Conservation (phyloP, 192 early-diverging fungal genomes). For the Diversispora eburnea region DNA sequence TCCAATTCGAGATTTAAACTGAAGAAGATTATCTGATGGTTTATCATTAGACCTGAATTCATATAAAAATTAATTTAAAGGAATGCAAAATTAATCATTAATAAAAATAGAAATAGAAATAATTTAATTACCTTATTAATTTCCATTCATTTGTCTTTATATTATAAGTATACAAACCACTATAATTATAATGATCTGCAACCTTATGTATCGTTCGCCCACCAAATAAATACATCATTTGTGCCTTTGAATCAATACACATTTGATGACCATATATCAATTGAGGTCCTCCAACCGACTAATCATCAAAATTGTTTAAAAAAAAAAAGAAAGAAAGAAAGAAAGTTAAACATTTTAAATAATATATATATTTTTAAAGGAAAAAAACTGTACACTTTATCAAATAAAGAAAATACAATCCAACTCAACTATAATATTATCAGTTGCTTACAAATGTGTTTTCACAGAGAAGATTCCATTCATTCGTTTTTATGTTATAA, state of each 20-base stretch:
- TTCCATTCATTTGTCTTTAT: conserved; percentile 68
- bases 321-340: neutral
- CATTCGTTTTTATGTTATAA: conserved; percentile 63
- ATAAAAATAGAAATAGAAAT: neutral
- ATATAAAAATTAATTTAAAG: conserved; percentile 29
- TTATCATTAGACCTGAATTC: neutral
- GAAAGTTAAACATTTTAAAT: neutral
- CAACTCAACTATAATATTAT: neutral
- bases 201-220: conserved; percentile 72
- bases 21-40: conserved; percentile 36
- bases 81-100: neutral
- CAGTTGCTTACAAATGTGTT: conserved; percentile 67
- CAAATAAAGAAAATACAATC: neutral
- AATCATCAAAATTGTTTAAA: conserved; percentile 1
- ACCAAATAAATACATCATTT: conserved; percentile 87
- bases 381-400: neutral
- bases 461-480: conserved; percentile 71
- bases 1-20: conserved; percentile 82
- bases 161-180: conserved; percentile 84
- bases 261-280: conserved; percentile 94
- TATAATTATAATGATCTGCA: conserved; percentile 66
- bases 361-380: too few relatives aligned
- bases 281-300: conserved; percentile 79
- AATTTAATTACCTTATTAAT: conserved; percentile 56
- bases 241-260: conserved; percentile 69